Conservation (phyloP, 2,329 filamentous ascomycete genomes). For the Pyricularia sp. region DNA sequence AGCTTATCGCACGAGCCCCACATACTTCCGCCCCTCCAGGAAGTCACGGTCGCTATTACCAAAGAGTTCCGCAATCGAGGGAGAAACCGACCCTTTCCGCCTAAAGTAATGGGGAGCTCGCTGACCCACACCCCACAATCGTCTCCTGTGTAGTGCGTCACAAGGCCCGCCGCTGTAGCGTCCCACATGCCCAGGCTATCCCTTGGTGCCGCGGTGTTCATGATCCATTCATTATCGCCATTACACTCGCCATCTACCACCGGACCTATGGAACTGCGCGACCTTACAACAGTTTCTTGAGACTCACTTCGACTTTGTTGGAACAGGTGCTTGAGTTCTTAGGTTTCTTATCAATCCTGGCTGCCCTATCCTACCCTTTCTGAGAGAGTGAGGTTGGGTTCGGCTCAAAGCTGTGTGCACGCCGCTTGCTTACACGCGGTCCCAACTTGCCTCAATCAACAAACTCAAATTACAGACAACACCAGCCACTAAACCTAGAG, state of each 20-base stretch:
- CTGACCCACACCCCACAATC: not conserved
- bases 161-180: not conserved
- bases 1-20: not conserved
- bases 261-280: not conserved
- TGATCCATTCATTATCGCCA: not conserved
- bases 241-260: not conserved
- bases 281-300: not conserved
- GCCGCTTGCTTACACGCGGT: not conserved
- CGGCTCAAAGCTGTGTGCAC: not conserved
- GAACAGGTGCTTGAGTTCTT: not conserved
- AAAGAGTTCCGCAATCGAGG: not conserved
- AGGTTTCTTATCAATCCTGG: not conserved
- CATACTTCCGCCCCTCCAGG: not conserved
- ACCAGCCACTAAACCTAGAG: not conserved
- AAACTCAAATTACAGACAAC: not conserved
- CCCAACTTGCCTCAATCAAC: not conserved
- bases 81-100: not conserved
- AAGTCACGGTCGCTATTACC: not conserved
- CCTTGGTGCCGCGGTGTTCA: not conserved
- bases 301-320: not conserved
- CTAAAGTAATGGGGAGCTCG: not conserved
- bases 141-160: not conserved
- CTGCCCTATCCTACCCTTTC: not conserved
- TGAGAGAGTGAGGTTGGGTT: not conserved
- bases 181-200: not conserved